Conservation (phyloP, 495 filamentous ascomycete species). For the Podospora fimiseda region DNA sequence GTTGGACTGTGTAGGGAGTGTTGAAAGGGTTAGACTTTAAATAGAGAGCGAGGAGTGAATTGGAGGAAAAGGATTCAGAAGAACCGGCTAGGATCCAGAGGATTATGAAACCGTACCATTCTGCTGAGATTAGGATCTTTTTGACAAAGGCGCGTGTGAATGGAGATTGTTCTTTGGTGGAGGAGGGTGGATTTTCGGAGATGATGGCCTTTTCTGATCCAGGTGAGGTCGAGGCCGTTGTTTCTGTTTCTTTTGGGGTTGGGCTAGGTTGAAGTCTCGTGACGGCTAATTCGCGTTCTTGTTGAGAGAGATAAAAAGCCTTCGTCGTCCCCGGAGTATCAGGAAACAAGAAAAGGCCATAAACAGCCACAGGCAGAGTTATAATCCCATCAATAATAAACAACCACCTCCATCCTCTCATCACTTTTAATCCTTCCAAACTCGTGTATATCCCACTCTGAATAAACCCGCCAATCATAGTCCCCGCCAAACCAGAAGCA, state of each 20-base stretch:
- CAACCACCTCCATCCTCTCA: constrained; percentile 61
- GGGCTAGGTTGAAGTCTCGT: constrained; percentile 15
- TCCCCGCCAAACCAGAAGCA: constrained; percentile 45
- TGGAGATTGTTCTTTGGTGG: constrained; percentile 14
- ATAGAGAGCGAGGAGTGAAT: constrained; percentile 41
- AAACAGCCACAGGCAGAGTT: constrained; percentile 53
- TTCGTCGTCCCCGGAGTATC: constrained; percentile 51
- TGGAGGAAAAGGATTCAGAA: constrained; percentile 48
- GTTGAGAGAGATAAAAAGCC: constrained; percentile 43
- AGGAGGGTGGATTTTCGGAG: too few species aligned
- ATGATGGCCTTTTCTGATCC: too few species aligned
- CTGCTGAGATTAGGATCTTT: constrained; percentile 37
- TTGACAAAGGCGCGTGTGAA: constrained; percentile 32
- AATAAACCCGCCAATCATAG: constrained; percentile 49
- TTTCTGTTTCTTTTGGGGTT: neutral
- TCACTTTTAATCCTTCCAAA: constrained; percentile 44
- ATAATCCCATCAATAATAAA: constrained; percentile 53
- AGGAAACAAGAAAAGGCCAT: constrained; percentile 53
- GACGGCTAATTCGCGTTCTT: constrained; percentile 43
- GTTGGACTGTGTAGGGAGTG: constrained; percentile 34
- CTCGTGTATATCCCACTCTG: constrained; percentile 52
- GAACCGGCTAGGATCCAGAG: constrained; percentile 48
- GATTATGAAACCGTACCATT: constrained; percentile 48
- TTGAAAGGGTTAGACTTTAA: constrained; percentile 30
- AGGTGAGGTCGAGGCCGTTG: too few species aligned